These are phyloP conservation scores for Prunus persica DNA, from an alignment of 306 rosid genomes.

Conservation along the genomic window Prunus_persica_NCBIv2 NC_034010.1:1882001-1882500, in stretches of 20 bases:
- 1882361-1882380: background rate
- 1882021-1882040: background rate
- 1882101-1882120: constrained; percentile 87
- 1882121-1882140: constrained; percentile 93
- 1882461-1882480: background rate
- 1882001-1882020: constrained; percentile 73
- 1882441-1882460: background rate
- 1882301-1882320: constrained; percentile 92
- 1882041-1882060: background rate
- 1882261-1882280: constrained; percentile 42
- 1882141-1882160: constrained; percentile 90
- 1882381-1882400: background rate
- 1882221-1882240: background rate
- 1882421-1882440: background rate
- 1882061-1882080: background rate
- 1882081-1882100: constrained; percentile 34
- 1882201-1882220: constrained; percentile 5
- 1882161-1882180: constrained; percentile 80
- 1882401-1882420: background rate
- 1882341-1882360: background rate
- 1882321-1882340: constrained; percentile 83
- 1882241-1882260: background rate
- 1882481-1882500: background rate
- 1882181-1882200: constrained; percentile 55
- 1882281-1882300: constrained; percentile 96